Conservation (phyloP, 2,329 filamentous ascomycete species). For the Ilyonectria destructans region DNA sequence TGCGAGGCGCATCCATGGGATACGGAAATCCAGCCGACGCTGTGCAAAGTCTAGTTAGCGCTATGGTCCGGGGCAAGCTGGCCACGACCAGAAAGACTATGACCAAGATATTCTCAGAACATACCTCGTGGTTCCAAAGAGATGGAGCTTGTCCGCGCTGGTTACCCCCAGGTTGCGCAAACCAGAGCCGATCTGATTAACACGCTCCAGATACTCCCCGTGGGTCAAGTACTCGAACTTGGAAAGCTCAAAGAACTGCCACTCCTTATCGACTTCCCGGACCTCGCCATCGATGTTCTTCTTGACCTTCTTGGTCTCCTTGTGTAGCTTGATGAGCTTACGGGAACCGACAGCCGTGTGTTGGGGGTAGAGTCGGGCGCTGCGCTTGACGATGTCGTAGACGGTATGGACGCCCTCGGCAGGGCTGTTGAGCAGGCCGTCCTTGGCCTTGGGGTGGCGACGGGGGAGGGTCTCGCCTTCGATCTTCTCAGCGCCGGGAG, state of each 20-base stretch:
- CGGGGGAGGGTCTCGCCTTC: slow-evolving; percentile 89
- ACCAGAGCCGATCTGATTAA: slow-evolving; percentile 80
- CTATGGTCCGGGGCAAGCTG: not conserved
- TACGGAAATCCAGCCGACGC: slow-evolving; percentile 86
- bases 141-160: slow-evolving; percentile 79
- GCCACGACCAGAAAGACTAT: not conserved
- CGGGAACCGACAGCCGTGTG: slow-evolving; percentile 80
- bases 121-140: slow-evolving; percentile 88
- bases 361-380: slow-evolving; percentile 75
- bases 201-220: slow-evolving; percentile 81
- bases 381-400: slow-evolving; percentile 83
- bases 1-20: slow-evolving; percentile 86
- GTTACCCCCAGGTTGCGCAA: slow-evolving; percentile 82
- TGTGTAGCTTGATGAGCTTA: slow-evolving; percentile 82
- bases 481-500: slow-evolving; percentile 76
- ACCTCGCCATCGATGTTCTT: slow-evolving; percentile 89
- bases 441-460: slow-evolving; percentile 79
- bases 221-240: slow-evolving; percentile 85
- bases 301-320: slow-evolving; percentile 90
- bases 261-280: slow-evolving; percentile 88
- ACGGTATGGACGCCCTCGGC: slow-evolving; percentile 81
- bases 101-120: slow-evolving; percentile 40
- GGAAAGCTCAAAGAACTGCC: slow-evolving; percentile 90
- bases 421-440: slow-evolving; percentile 78
- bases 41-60: slow-evolving; percentile 51